Conservation (phyloP, 2,329 filamentous ascomycete genomes). For the Aspergillus udagawae region DNA sequence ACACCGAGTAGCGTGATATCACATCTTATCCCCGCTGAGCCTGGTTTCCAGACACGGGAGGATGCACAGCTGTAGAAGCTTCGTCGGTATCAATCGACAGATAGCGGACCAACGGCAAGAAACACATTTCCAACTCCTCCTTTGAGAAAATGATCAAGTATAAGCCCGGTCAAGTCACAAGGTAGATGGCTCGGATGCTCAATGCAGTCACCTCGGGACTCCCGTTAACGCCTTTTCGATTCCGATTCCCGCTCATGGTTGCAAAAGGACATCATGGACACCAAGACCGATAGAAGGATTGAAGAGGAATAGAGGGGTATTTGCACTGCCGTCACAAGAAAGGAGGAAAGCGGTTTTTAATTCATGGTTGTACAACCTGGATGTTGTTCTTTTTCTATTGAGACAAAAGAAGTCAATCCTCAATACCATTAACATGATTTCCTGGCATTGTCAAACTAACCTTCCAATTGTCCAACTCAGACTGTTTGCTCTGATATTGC, state of each 20-base stretch:
- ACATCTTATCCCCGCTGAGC: neutral
- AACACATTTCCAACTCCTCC: neutral
- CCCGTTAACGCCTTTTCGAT: constrained; percentile 4
- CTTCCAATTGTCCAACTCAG: constrained; percentile 98
- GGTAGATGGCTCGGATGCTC: neutral
- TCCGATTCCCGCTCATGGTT: neutral
- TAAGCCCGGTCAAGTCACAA: neutral
- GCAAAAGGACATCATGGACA: neutral
- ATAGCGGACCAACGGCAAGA: neutral
- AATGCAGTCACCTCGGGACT: neutral
- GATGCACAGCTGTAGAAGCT: neutral
- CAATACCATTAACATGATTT: too few relatives aligned
- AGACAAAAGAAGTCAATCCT: neutral
- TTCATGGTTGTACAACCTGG: constrained; percentile 45
- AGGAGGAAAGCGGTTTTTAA: neutral
- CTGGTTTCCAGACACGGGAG: neutral
- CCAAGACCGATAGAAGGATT: neutral
- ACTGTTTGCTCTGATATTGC: constrained; percentile 92
- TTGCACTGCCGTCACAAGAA: neutral
- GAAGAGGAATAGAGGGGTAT: neutral
- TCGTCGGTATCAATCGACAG: neutral
- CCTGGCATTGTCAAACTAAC: constrained; percentile 47
- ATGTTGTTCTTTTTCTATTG: constrained; percentile 48
- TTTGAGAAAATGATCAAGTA: neutral
- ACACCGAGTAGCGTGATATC: neutral